Base-by-base conservation (phyloP, 1,284 basidiomycete species). In the Sanghuangporus sanghuang region DNA sequence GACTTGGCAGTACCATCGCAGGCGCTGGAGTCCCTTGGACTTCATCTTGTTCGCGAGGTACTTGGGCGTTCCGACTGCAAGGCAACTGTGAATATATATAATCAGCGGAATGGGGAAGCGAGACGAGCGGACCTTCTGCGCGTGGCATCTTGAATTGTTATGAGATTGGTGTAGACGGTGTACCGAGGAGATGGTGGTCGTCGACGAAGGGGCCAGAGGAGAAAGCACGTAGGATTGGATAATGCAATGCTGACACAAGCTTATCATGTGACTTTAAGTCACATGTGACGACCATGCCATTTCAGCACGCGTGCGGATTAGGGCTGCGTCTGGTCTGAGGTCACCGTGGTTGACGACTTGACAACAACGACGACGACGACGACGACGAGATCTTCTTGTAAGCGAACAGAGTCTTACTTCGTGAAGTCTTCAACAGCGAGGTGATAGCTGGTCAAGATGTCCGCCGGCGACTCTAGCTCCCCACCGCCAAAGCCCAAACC, bases 1-100 rank as follows among this genome's bases (percentile, higher is more conserved):
- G 68, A 96, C 91, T 81, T 97, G 94, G 73, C 95, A 98, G 78
- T 93, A 98, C 94, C 93, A 97, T 68, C 95, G 84, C 68, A 98
- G 83, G 69, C 94, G 85, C 73, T 96, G 94, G 55, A 97, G 83
- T 67, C 95, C 95, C 73, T 97, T 97, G 61, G 93, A 90, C 81
- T 97, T 97, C 90, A 96, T 95, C 76, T 93, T 90, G 76, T 97
- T 98, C 23, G 92, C 93, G 64, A 96, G 79, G 73, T 89, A 93
- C 78, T 97, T 97, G 54, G 93, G 88, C 6, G 92, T 92, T 72
- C 93, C 93, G 68, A 91, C 92, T 92, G 63, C 1, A 18, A 59
- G 16, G 44, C 42, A 7, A 32, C 21, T 38, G 2, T 56, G 42
- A 53, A 16, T 42, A 21, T 68, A 36, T 9, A 36, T 9, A 8